Evolutionary conservation across 2,329 filamentous ascomycete genomes (phyloP).

Genomic region (Aspergillus sp.): DNA sequence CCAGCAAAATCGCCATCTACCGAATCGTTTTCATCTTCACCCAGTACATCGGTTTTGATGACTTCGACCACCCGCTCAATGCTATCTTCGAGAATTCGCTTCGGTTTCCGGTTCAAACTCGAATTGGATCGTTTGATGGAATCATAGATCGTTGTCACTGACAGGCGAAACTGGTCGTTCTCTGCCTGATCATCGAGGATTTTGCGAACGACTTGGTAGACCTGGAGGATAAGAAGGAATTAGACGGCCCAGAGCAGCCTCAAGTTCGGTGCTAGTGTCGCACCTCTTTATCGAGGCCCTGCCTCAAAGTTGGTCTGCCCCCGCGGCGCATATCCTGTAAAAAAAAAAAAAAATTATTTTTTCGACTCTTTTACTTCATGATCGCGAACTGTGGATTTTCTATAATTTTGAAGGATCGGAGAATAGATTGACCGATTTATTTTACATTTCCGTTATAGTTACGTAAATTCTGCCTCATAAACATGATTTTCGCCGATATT

Average conservation of each 20-base stretch:
- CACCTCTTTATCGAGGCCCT: conserved; percentile 65
- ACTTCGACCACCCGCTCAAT: conserved; percentile 79
- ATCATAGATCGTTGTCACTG: conserved; percentile 68
- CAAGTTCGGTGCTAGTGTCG: not conserved
- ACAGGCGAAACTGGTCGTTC: conserved; percentile 52
- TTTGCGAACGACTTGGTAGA: conserved; percentile 78
- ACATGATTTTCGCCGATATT: not conserved
- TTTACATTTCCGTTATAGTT: not conserved
- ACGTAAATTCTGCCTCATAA: not conserved
- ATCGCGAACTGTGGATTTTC: conserved; percentile 7
- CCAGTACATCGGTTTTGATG: conserved; percentile 63
- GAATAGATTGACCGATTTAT: conserved; percentile 16
- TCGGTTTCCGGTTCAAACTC: conserved; percentile 77
- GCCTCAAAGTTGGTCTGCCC: conserved; percentile 50
- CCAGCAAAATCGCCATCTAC: conserved; percentile 53
- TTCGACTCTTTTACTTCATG: not conserved
- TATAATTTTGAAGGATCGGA: conserved; percentile 20
- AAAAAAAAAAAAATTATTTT: not conserved
- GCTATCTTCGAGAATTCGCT: conserved; percentile 76
- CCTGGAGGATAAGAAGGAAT: conserved; percentile 37
- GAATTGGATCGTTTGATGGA: conserved; percentile 84
- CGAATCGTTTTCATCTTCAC: conserved; percentile 54
- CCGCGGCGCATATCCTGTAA: conserved; percentile 41
- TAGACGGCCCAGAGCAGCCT: not conserved
- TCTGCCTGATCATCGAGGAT: conserved; percentile 66